Evolutionary conservation across 495 filamentous ascomycete genomes (phyloP), one percentile per base, ranked within the genome.

Genomic region (Physcia stellaris): DNA sequence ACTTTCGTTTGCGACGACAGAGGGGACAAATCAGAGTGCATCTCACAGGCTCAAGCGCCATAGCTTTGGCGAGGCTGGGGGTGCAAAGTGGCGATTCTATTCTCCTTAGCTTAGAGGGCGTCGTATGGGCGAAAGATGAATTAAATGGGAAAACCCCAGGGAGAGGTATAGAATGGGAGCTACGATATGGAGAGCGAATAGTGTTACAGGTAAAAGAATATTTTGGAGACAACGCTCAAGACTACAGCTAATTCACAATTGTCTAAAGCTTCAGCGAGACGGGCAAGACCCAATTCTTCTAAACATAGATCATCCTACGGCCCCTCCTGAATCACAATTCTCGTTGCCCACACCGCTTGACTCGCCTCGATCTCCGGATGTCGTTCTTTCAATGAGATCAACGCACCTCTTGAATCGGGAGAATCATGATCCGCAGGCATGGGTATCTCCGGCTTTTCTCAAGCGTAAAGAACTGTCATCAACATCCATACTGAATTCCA

Each of bases 11-110:
- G 24, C 84, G 90, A 15, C 68, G 70, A 17, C 63, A 62, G 22
- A 79, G 73, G 43, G 90, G 90, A 13, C 86, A 94, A 58, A 77
- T 94, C n/a, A 73, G 84, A 10, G 67, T 86, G 24, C 66, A 77
- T 32, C 86, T 98, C 48, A 65, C 64, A n/a, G 85, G 82, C 0
- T 54, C 67, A 11, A 71, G 73, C 43, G 90, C 84, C 15, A 72
- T 76, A 49, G 68, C 64, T n/a, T 68, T 90, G 15, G 73, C 75
- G 7, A 66, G 67, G 31, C 66, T 62, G 13, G 70, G 71, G 15
- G 51, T 94, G 34, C 77, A 78, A 13, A 90, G 81, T 45, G 78
- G 83, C 2, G 88, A 94, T 57, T 70, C 71, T 35, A 64, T 95
- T 20, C 48, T 68, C 11, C 53, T 98, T 40, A 63, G 70, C 43